Conservation (phyloP, 2,329 filamentous ascomycete genomes). For the Neophaeococcomyces aloes region DNA sequence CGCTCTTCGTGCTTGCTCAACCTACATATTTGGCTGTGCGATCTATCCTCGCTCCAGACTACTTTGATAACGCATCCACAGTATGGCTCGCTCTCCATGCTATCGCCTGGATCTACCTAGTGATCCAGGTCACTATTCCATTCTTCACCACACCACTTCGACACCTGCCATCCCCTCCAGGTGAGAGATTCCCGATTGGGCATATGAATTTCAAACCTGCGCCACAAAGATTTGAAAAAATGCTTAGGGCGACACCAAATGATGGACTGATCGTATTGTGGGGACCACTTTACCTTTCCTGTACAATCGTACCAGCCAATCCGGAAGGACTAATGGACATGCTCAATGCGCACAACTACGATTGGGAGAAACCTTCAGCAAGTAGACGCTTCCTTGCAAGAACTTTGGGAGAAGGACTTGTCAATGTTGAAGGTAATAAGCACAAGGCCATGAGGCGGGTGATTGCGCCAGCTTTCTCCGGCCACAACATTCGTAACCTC, state of each 20-base stretch:
- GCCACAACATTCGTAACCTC: conserved; percentile 29
- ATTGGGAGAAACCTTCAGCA: conserved; percentile 42
- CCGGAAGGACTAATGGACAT: conserved; percentile 38
- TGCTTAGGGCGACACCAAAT: conserved; percentile 8
- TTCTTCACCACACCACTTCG: conserved; percentile 10
- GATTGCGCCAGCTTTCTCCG: conserved; percentile 29
- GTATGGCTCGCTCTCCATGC: neutral
- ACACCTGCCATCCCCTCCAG: conserved; percentile 6
- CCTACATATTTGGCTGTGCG: too few species aligned
- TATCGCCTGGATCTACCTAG: conserved; percentile 5
- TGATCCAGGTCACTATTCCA: neutral
- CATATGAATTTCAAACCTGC: conserved; percentile 6
- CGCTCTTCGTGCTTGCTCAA: too few species aligned
- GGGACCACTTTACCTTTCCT: conserved; percentile 1
- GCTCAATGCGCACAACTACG: conserved; percentile 43
- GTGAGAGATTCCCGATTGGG: conserved; percentile 5
- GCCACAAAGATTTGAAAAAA: neutral
- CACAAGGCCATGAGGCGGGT: conserved; percentile 39
- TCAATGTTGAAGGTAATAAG: conserved; percentile 40
- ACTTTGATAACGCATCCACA: too few species aligned
- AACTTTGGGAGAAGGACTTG: conserved; percentile 42
- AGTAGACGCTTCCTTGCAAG: conserved; percentile 36
- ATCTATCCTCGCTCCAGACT: too few species aligned
- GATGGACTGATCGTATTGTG: conserved; percentile 10
- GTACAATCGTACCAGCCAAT: conserved; percentile 5